Percentiles rank a stretch among this genome's conserved stretches.
Conservation (phyloP, 2,329 filamentous ascomycete genomes). For the Trichoderma pleuroti region DNA sequence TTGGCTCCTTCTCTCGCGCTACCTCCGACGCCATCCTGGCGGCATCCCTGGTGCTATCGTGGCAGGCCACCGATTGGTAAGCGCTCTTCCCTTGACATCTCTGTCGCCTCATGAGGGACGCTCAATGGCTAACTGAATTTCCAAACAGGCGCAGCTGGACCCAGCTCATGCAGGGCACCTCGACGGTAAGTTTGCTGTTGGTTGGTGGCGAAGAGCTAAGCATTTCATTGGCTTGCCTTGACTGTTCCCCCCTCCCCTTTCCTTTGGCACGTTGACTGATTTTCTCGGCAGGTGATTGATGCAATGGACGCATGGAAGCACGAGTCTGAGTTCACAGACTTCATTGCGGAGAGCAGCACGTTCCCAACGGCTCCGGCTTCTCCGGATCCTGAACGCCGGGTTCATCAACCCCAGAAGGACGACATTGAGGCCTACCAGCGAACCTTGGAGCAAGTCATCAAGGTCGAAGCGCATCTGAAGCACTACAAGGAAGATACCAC, state of each 20-base stretch:
- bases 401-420: constrained; percentile 63
- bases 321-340: constrained; percentile 79
- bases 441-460: constrained; percentile 63
- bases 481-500: constrained; percentile 67
- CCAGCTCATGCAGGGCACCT: constrained; percentile 86
- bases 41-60: constrained; percentile 85
- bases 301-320: constrained; percentile 91
- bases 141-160: constrained; percentile 79
- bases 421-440: constrained; percentile 66
- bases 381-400: constrained; percentile 58
- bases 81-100: constrained; percentile 29
- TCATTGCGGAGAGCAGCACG: constrained; percentile 75
- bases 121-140: constrained; percentile 28
- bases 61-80: constrained; percentile 96
- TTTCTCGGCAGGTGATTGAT: constrained; percentile 66
- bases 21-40: constrained; percentile 91
- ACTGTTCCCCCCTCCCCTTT: background rate
- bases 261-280: background rate
- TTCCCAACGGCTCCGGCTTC: constrained; percentile 65
- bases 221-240: background rate
- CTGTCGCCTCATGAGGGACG: background rate
- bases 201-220: background rate
- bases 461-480: constrained; percentile 65
- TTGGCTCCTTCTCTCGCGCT: constrained; percentile 76
- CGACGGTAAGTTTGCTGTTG: constrained; percentile 61